Evolutionary conservation across 768 basidiomycete species (phyloP).

Genomic region (Kwoniella europaea): DNA sequence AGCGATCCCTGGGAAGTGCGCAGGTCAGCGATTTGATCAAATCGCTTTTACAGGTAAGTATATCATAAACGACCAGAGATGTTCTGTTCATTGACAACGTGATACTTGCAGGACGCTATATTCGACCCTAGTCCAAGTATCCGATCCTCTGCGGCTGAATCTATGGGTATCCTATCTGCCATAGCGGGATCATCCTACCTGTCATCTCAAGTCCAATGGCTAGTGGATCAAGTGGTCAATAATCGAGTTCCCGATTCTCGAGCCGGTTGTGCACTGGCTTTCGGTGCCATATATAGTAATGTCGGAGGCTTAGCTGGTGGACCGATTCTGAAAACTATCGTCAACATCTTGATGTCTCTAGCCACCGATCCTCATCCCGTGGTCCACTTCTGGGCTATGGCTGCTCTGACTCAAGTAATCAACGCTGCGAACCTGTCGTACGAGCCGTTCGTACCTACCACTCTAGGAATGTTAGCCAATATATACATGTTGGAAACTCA

Average conservation of each 20-base stretch:
- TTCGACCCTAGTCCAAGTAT: slow-evolving; percentile 78
- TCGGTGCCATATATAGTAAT: slow-evolving; percentile 86
- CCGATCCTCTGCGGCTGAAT: slow-evolving; percentile 80
- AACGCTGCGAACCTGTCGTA: slow-evolving; percentile 91
- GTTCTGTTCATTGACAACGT: too few species aligned
- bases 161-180: slow-evolving; percentile 82
- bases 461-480: slow-evolving; percentile 86
- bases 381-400: slow-evolving; percentile 91
- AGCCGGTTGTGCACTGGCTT: slow-evolving; percentile 90
- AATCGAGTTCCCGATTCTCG: slow-evolving; percentile 91
- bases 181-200: slow-evolving; percentile 82
- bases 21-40: slow-evolving; percentile 59
- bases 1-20: slow-evolving; percentile 44
- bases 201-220: slow-evolving; percentile 80
- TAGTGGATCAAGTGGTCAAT: slow-evolving; percentile 91
- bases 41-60: slow-evolving; percentile 74
- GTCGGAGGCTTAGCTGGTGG: slow-evolving; percentile 95
- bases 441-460: slow-evolving; percentile 82
- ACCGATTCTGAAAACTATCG: slow-evolving; percentile 90
- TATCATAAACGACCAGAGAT: neutral
- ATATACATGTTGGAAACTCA: slow-evolving; percentile 88
- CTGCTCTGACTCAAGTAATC: slow-evolving; percentile 82
- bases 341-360: slow-evolving; percentile 92
- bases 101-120: slow-evolving; percentile 66
- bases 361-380: slow-evolving; percentile 95